Conservation (phyloP, 2,329 filamentous ascomycete species). For the Arthrobotrys entomopaga region DNA sequence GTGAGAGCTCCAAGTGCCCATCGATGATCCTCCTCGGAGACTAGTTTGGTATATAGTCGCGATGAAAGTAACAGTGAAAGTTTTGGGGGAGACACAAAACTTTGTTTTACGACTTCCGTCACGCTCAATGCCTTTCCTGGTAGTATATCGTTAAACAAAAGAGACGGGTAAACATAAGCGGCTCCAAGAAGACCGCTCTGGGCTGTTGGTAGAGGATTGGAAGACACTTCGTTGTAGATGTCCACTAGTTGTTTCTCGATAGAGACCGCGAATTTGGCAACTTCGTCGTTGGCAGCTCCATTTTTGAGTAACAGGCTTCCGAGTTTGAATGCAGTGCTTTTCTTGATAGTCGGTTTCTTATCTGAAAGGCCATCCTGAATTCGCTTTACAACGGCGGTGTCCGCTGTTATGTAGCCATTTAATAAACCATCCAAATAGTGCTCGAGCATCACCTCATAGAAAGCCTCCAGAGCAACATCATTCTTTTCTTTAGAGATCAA, state of each 20-base stretch:
- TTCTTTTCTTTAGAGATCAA: constrained; percentile 86
- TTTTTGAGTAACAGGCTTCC: constrained; percentile 75
- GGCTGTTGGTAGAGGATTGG: constrained; percentile 80
- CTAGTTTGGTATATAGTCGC: constrained; percentile 83
- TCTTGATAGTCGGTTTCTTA: constrained; percentile 81
- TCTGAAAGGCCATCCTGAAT: constrained; percentile 85
- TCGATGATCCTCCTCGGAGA: constrained; percentile 76
- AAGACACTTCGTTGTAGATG: constrained; percentile 78
- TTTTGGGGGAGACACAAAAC: constrained; percentile 77
- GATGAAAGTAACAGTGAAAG: constrained; percentile 87
- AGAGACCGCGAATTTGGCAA: constrained; percentile 67
- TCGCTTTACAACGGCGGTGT: constrained; percentile 74
- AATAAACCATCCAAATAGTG: constrained; percentile 73
- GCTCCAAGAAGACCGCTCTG: constrained; percentile 85
- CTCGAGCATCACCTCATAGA: constrained; percentile 76
- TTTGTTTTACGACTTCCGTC: constrained; percentile 72
- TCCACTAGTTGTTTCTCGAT: constrained; percentile 70
- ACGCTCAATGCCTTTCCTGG: constrained; percentile 65
- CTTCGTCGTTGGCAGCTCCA: constrained; percentile 65
- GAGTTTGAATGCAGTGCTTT: constrained; percentile 80
- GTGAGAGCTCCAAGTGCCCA: constrained; percentile 80
- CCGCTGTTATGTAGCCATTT: constrained; percentile 69
- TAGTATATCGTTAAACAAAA: constrained; percentile 68
- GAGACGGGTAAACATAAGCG: constrained; percentile 77
- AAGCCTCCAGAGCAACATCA: constrained; percentile 79